Percentiles rank a stretch among this genome's conserved stretches.
Conservation (phyloP, 805 yeast genomes). For the Saccharomycopsis amapae region DNA sequence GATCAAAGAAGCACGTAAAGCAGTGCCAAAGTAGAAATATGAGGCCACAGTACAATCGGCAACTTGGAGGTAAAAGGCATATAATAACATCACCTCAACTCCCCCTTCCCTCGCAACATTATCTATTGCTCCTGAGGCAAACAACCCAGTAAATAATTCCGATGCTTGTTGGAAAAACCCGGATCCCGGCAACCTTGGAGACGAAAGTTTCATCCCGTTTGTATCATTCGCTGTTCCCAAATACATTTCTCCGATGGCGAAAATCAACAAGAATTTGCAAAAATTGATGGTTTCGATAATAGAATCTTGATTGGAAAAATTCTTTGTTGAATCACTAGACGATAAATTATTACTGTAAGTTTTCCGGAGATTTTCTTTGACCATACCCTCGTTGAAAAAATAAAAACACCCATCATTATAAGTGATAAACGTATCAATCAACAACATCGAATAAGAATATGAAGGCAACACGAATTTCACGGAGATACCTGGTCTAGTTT, state of each 20-base stretch:
- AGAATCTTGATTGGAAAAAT: constrained; percentile 34
- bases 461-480: constrained; percentile 71
- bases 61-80: constrained; percentile 75
- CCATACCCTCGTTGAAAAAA: constrained; percentile 76
- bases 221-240: constrained; percentile 64
- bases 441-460: constrained; percentile 64
- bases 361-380: constrained; percentile 56
- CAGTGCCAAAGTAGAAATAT: constrained; percentile 72
- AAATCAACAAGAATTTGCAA: constrained; percentile 64
- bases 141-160: constrained; percentile 68
- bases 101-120: constrained; percentile 75
- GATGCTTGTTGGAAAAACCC: constrained; percentile 74
- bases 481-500: constrained; percentile 58
- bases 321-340: constrained; percentile 23
- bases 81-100: constrained; percentile 63
- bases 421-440: constrained; percentile 69
- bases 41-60: constrained; percentile 81
- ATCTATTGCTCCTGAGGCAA: constrained; percentile 74
- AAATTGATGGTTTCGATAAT: constrained; percentile 74
- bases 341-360: constrained; percentile 45
- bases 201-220: constrained; percentile 37
- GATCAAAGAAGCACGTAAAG: constrained; percentile 62
- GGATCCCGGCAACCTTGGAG: constrained; percentile 62
- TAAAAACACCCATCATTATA: constrained; percentile 82
- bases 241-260: constrained; percentile 80